Base-by-base conservation (phyloP, 164 flowering plant species). In the Kingdonia uniflora region DNA sequence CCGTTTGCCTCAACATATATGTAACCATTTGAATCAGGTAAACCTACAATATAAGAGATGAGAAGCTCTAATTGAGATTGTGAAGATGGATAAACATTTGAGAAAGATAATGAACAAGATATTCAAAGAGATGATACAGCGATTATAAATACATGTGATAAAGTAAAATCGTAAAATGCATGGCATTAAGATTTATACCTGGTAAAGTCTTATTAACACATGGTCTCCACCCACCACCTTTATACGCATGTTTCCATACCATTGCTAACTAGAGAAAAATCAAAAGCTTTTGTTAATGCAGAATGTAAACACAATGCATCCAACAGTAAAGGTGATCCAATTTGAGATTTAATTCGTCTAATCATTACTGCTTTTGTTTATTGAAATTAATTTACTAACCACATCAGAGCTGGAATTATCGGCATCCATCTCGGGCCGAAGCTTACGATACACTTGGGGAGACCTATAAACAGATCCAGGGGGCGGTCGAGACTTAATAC, bases 1-100 rank as follows among this genome's bases (percentile, higher is more conserved):
- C 99, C 99, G 74, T 92, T 92, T 63, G 99, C 99, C 68, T 92
- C 99, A 57, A 92, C 76, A 67, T 71, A 82, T 46, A 92, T 72
- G 67, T 80, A 92, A 59, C 99, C 99, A 66, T 84, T 88, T 64
- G 99, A 81, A 51, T 89, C 96, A 47, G 99, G 87, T 59, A 84
- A 75, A 43, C 75, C 99, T 88, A 69, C 17, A 54, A 50, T 8
- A 19, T 48, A 42, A 38, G 41, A 59, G 15, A 65, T 35, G 56
- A 57, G 38, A 56, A 54, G 11, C n/a, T 29, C 35, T 3, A 29
- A 8, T 29, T 3, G 8, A 29, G 35, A 29, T 29, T 29, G 35
- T 14, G 15, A 20, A 10, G 17, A 41, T 19, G 11, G 20, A 41
- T 19, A 51, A n/a, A 22, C 23, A 39, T 29, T 29, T n/a, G n/a